Percentiles rank a stretch among this genome's conserved stretches.
Conservation (phyloP, 129 eudicot genomes). For the Artemisia argyi region DNA sequence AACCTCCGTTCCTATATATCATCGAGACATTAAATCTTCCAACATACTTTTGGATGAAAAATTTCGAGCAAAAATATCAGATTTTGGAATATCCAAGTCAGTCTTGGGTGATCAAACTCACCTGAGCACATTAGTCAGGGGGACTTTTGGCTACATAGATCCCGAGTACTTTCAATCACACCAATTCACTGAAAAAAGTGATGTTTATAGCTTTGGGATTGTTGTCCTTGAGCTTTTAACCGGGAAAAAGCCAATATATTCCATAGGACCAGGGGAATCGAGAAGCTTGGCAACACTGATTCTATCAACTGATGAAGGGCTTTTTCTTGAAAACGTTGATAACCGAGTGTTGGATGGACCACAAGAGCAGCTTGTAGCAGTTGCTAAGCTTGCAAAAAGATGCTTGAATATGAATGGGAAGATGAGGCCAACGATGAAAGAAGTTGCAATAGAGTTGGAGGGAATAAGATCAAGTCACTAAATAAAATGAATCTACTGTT, state of each 20-base stretch:
- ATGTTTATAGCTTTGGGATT: conserved; percentile 10
- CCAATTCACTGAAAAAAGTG: conserved; percentile 5
- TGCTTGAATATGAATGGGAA: not conserved
- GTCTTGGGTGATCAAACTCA: not conserved
- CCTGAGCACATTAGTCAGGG: not conserved
- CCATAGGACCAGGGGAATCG: not conserved
- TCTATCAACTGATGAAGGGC: not conserved
- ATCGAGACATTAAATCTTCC: not conserved
- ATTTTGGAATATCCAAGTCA: conserved; percentile 6
- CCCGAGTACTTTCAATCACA: conserved; percentile 3
- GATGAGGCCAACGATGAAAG: not conserved
- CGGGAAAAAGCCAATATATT: not conserved
- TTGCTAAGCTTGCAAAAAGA: conserved; percentile 13
- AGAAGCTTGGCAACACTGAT: conserved; percentile 4
- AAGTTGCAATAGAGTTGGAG: not conserved
- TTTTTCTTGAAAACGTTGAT: not conserved
- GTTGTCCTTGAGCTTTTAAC: conserved; percentile 3
- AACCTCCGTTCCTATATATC: not conserved
- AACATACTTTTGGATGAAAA: conserved; percentile 11
- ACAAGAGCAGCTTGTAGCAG: not conserved
- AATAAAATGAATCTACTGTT: not conserved
- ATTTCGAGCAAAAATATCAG: not conserved
- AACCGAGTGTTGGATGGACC: not conserved
- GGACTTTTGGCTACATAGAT: not conserved
- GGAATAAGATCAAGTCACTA: conserved; percentile 1